Evolutionary conservation across 2,329 filamentous ascomycete species (phyloP), one percentile per base, ranked within the genome.

Genomic region (Teratosphaeria destructans): DNA sequence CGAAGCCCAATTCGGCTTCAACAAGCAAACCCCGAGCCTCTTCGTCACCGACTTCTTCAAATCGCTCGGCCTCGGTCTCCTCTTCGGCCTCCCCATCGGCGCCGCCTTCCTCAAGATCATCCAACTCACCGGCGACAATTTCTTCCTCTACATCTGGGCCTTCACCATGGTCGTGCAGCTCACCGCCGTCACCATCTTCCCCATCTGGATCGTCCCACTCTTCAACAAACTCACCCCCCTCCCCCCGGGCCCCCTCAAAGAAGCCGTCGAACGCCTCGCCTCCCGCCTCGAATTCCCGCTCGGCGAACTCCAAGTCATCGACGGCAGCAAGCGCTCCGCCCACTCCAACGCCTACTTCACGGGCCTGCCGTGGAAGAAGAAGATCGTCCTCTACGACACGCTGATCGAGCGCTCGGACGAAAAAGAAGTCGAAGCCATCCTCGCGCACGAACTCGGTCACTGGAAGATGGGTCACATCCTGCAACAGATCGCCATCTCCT

Each of bases 321-420:
- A 95, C 72, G 90, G 90, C 56, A 92, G 88, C 78, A 93, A 93
- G 79, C 83, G 90, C 67, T 90, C 87, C 71, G 88, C 89, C 27
- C 90, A 95, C 77, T 91, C 87, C 77, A 95, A 95, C 71, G 89
- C 90, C 23, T 95, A 95, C 77, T 99, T 99, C 79, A 96, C 95
- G 69, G 94, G 94, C 62, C 83, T 99, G 59, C 94, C 94, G 52
- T 99, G 96, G 83, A 97, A 97, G 83, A 95, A 97, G 80, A 95
- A 97, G 79, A 99, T 99, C 79, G 94, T 99, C 70, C 95, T 99
- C 72, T 99, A 96, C 74, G 94, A 99, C 73, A 99, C 95, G 5
- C 78, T 99, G 64, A 91, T 99, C 63, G 93, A 96, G 76, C 96
- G 97, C 83, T 94, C 88, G 73, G 85, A 92, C 63, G 86, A 89